Conservation (phyloP, 306 rosid genomes). For the Morella rubra region DNA sequence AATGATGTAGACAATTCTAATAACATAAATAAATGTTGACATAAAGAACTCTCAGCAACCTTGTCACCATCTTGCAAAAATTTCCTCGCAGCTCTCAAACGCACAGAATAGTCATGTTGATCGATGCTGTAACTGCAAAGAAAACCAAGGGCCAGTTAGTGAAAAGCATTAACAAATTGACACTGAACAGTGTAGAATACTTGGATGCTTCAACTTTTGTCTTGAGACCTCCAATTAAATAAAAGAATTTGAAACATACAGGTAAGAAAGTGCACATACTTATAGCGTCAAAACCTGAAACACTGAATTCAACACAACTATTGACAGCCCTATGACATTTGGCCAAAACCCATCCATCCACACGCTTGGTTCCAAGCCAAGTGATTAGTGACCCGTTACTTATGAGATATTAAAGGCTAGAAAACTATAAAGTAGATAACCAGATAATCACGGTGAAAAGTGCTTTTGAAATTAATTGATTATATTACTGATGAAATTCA, state of each 20-base stretch:
- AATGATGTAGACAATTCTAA: not conserved
- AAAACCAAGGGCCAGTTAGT: constrained; percentile 6
- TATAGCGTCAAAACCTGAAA: too few species aligned
- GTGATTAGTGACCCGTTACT: too few species aligned
- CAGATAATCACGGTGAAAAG: not conserved
- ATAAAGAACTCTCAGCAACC: constrained; percentile 46
- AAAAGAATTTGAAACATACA: too few species aligned
- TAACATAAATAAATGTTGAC: constrained; percentile 1
- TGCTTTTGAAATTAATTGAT: not conserved
- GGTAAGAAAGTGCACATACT: too few species aligned
- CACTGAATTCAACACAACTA: too few species aligned
- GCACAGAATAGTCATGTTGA: constrained; percentile 94
- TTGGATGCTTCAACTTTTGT: not conserved
- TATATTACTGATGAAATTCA: not conserved
- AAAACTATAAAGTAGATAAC: not conserved
- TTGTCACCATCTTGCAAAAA: constrained; percentile 94
- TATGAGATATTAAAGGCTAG: too few species aligned
- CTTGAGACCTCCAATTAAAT: too few species aligned
- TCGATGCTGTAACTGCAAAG: constrained; percentile 86
- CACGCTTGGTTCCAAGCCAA: too few species aligned
- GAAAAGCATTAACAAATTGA: not conserved
- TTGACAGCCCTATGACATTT: too few species aligned
- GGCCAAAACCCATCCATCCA: too few species aligned
- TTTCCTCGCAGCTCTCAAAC: constrained; percentile 92
- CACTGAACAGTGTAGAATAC: not conserved